A percentile compares a stretch with the other conserved stretches of the same genome.
phyloP scores from a whole-genome alignment of 495 filamentous ascomycete species.

The Talaromyces stipitatus region DNA sequence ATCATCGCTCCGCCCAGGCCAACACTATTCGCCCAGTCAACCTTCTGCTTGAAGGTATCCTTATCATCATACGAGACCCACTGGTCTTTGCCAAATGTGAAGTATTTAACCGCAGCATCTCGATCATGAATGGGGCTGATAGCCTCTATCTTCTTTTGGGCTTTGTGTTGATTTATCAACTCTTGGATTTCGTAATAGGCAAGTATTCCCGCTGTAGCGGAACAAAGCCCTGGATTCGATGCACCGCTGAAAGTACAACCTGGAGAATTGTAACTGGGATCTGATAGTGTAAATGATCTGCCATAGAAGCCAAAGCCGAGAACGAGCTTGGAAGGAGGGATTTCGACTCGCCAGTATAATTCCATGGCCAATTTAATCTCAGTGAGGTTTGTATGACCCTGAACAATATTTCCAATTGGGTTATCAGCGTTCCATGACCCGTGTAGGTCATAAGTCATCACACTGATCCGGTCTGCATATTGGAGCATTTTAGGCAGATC shows the following conservation, averaged over 20 bases:
- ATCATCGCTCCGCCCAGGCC: conserved; percentile 18
- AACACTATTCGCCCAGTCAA: conserved; percentile 25
- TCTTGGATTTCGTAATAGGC: conserved; percentile 30
- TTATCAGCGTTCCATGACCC: conserved; percentile 19
- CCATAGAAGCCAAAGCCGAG: conserved; percentile 31
- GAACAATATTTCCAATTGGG: conserved; percentile 11
- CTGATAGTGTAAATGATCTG: conserved; percentile 17
- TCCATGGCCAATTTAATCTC: conserved; percentile 21
- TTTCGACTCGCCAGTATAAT: conserved; percentile 22
- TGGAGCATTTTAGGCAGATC: conserved; percentile 28
- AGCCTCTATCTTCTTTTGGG: not conserved
- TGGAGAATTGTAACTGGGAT: conserved; percentile 9
- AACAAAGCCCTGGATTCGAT: conserved; percentile 24
- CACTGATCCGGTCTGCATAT: conserved; percentile 44
- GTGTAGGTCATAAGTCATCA: conserved; percentile 50
- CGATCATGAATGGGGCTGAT: conserved; percentile 14
- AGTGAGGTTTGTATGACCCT: conserved; percentile 18
- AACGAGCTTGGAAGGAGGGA: conserved; percentile 24
- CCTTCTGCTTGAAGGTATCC: conserved; percentile 33
- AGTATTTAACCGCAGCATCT: conserved; percentile 26
- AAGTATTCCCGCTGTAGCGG: conserved; percentile 22
- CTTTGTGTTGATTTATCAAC: not conserved
- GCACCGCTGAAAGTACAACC: conserved; percentile 13
- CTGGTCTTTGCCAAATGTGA: conserved; percentile 29
- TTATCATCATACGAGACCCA: conserved; percentile 42